These are phyloP conservation scores for Chrysopogon serrulatus DNA, from an alignment of 176 grass and related monocot genomes.

Conservation along the genomic window DNA sequence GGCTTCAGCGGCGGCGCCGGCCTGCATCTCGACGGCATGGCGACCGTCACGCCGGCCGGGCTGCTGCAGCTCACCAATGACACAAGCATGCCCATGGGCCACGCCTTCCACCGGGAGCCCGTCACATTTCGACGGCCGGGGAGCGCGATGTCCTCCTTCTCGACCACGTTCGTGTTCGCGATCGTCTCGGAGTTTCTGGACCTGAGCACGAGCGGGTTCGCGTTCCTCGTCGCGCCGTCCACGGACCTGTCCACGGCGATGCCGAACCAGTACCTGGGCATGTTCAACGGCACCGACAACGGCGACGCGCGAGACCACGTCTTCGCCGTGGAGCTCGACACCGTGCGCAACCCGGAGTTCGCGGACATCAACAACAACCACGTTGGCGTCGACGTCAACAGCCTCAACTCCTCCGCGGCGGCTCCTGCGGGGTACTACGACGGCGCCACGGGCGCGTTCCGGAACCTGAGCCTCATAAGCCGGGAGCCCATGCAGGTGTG, in stretches of 20 bases:
- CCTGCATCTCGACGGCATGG: slow-evolving; percentile 31
- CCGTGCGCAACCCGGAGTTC: slow-evolving; percentile 49
- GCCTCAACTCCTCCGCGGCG: slow-evolving; percentile 35
- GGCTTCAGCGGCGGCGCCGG: slow-evolving; percentile 11
- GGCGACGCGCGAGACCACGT: slow-evolving; percentile 19
- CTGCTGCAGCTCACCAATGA: slow-evolving; percentile 43
- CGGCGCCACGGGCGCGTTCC: slow-evolving; percentile 21
- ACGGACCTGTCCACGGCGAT: slow-evolving; percentile 26
- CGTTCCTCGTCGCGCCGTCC: slow-evolving; percentile 17
- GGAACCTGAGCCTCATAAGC: slow-evolving; percentile 33
- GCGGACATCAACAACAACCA: slow-evolving; percentile 47
- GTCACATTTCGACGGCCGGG: not conserved
- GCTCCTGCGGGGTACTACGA: slow-evolving; percentile 31
- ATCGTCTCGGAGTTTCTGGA: slow-evolving; percentile 38
- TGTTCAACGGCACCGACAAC: slow-evolving; percentile 42
- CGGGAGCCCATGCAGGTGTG: slow-evolving; percentile 40
- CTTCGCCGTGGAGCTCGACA: slow-evolving; percentile 43
- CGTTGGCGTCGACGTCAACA: slow-evolving; percentile 47
- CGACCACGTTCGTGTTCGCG: slow-evolving; percentile 45
- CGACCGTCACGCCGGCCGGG: slow-evolving; percentile 14
- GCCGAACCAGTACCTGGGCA: slow-evolving; percentile 42
- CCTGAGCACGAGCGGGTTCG: slow-evolving; percentile 47
- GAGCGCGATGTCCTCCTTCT: slow-evolving; percentile 16
- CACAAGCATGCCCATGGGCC: slow-evolving; percentile 35
- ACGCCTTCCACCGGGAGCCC: slow-evolving; percentile 29